A percentile compares a stretch with the other conserved stretches of the same genome.
Conservation (phyloP, 352 stramenopile species). For the Hyaloperonospora arabidopsidis region DNA sequence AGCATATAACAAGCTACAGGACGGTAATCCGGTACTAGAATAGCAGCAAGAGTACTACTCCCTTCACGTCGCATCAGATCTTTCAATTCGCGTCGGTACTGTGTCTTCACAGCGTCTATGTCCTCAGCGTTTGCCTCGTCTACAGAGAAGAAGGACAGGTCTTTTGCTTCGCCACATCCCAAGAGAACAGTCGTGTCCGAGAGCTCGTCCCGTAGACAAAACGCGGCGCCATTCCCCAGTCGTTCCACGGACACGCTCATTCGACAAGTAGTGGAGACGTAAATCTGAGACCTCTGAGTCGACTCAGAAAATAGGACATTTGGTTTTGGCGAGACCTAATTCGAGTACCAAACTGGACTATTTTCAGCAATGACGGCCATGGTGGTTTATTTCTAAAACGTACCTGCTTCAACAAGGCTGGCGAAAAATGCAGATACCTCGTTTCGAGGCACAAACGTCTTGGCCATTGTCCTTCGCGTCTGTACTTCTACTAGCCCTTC, state of each 20-base stretch:
- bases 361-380: neutral
- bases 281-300: too few species aligned
- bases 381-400: slow-evolving; percentile 7
- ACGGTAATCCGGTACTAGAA: slow-evolving; percentile 64
- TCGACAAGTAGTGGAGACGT: neutral
- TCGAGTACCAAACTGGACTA: neutral
- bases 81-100: slow-evolving; percentile 57
- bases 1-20: slow-evolving; percentile 65
- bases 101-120: slow-evolving; percentile 21
- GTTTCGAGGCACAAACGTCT: slow-evolving; percentile 41
- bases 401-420: slow-evolving; percentile 11
- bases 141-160: slow-evolving; percentile 18
- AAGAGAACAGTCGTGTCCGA: slow-evolving; percentile 46
- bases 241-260: slow-evolving; percentile 66
- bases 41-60: slow-evolving; percentile 32
- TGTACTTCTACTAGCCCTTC: slow-evolving; percentile 76
- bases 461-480: slow-evolving; percentile 55
- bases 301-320: slow-evolving; percentile 6
- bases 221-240: slow-evolving; percentile 58
- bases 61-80: slow-evolving; percentile 39
- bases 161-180: slow-evolving; percentile 45
- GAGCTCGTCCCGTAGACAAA: slow-evolving; percentile 54
- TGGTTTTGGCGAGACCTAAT: too few species aligned
- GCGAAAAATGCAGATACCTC: slow-evolving; percentile 40
- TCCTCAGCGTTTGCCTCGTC: slow-evolving; percentile 39